Base-by-base conservation (phyloP, 1,284 basidiomycete species). In the Hymenochaete sp. region DNA sequence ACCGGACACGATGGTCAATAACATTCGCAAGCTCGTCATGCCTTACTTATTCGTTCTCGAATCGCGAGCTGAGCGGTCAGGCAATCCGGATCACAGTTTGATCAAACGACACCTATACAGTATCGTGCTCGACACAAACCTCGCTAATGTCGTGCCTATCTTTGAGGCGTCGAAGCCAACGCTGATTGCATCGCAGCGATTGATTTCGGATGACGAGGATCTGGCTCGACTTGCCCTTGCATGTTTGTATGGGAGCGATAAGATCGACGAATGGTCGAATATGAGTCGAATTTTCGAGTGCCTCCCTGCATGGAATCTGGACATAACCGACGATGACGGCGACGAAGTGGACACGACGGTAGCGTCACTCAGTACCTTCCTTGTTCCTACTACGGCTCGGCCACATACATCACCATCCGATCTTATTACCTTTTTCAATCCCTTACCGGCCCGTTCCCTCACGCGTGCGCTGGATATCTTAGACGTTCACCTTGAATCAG, bases 221-320 rank as follows among this genome's bases (percentile, higher is more conserved):
- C 78, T 92, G 56, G 89, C 81, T 10, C 77, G 85, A 8, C 63
- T 96, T 3, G 90, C 92, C 0, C 75, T 96, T 7, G 85, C 92
- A 2, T 84, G 82, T 56, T 65, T 96, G n/a, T 97, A 97, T 54
- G 90, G 90, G 9, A 88, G 75, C 55, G 71, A 79, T 52, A 73
- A 72, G 46, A 64, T 80, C 27, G 68, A 77, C 53, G 72, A 80
- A 52, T 95, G 87, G 90, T 57, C 77, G 0, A 80, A 71, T 1
- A 95, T 95, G 91, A 88, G 82, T 53, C 69, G 72, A 27, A 88
- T 96, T 47, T 96, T 97, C 60, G 93, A 97, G 60, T 96, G 91
- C 59, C 69, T 96, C 35, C 93, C 93, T 0, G 91, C 83, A 6
- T 96, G 90, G 90, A 79, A 83, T 49, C 70, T 80, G 24, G 59